phyloP scores from a whole-genome alignment of 2,329 filamentous ascomycete genomes.

The Ophiocordyceps australis region DNA sequence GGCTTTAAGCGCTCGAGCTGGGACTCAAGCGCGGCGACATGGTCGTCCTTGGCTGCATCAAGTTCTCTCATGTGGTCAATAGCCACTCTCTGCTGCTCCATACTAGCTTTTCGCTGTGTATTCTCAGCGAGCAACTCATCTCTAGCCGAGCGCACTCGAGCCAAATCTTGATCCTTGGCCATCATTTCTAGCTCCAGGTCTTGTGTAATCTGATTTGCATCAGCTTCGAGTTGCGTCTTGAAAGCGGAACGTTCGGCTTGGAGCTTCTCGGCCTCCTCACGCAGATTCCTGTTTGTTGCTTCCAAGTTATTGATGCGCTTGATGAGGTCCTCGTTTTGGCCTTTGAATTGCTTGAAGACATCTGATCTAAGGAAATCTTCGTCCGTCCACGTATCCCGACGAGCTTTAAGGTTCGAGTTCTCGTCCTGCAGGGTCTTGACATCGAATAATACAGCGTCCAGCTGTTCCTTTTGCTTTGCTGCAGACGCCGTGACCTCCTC shows the following conservation, averaged over 20 bases:
- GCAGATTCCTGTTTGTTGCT: slow-evolving; percentile 67
- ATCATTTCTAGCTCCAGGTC: slow-evolving; percentile 74
- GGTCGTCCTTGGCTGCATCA: slow-evolving; percentile 57
- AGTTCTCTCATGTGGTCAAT: slow-evolving; percentile 64
- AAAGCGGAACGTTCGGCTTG: slow-evolving; percentile 74
- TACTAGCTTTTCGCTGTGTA: slow-evolving; percentile 56
- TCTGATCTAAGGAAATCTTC: slow-evolving; percentile 90
- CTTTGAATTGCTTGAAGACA: slow-evolving; percentile 80
- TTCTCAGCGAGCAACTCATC: slow-evolving; percentile 78
- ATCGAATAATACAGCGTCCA: slow-evolving; percentile 62
- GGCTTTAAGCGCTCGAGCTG: slow-evolving; percentile 56
- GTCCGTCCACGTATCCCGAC: slow-evolving; percentile 59
- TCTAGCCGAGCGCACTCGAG: slow-evolving; percentile 63
- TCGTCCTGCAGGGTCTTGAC: slow-evolving; percentile 61
- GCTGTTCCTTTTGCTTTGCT: slow-evolving; percentile 73
- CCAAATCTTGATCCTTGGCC: slow-evolving; percentile 66
- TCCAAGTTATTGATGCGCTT: slow-evolving; percentile 84
- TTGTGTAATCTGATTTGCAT: slow-evolving; percentile 51
- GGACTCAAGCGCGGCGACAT: slow-evolving; percentile 66
- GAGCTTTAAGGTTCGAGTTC: slow-evolving; percentile 51
- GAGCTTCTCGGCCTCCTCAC: slow-evolving; percentile 69
- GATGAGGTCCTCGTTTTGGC: slow-evolving; percentile 81
- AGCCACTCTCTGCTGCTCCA: slow-evolving; percentile 58
- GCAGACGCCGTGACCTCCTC: slow-evolving; percentile 62
- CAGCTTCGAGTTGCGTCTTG: slow-evolving; percentile 63